These are phyloP conservation scores for Epicoccum nigrum DNA, from an alignment of 2,329 filamentous ascomycete species.

Conservation along the genomic window DNA sequence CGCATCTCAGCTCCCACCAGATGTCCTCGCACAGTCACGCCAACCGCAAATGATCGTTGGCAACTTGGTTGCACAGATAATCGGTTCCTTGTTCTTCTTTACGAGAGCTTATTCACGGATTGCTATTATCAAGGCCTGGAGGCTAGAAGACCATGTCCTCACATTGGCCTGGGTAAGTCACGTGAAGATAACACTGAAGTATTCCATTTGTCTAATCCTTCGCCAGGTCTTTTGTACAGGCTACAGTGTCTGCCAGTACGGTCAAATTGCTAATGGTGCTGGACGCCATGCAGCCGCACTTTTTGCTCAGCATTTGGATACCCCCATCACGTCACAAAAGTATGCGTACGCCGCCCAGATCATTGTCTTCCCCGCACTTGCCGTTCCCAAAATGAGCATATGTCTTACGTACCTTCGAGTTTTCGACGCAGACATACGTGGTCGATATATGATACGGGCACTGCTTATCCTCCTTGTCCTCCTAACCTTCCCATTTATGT, in stretches of 20 bases:
- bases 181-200: too few species aligned
- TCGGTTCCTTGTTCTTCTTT: conserved; percentile 26
- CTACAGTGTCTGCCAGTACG: conserved; percentile 31
- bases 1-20: conserved; percentile 2
- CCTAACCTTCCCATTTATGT: conserved; percentile 20
- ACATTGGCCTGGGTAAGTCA: conserved; percentile 25
- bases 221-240: conserved; percentile 23
- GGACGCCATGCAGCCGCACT: conserved; percentile 23
- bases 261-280: conserved; percentile 23
- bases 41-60: conserved; percentile 25
- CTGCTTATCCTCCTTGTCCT: conserved; percentile 19
- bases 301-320: conserved; percentile 1
- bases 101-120: conserved; percentile 28
- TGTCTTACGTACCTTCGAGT: conserved; percentile 32
- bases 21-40: conserved; percentile 19
- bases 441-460: conserved; percentile 23
- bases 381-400: conserved; percentile 30
- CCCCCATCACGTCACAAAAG: conserved; percentile 21
- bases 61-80: conserved; percentile 21
- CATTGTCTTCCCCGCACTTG: conserved; percentile 22
- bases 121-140: conserved; percentile 23
- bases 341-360: conserved; percentile 28
- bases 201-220: neutral
- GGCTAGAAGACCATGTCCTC: conserved; percentile 26
- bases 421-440: conserved; percentile 23